These are phyloP conservation scores for Paramecium pentaurelia DNA, from an alignment of 73 alveolate species.

Conservation along the genomic window DNA sequence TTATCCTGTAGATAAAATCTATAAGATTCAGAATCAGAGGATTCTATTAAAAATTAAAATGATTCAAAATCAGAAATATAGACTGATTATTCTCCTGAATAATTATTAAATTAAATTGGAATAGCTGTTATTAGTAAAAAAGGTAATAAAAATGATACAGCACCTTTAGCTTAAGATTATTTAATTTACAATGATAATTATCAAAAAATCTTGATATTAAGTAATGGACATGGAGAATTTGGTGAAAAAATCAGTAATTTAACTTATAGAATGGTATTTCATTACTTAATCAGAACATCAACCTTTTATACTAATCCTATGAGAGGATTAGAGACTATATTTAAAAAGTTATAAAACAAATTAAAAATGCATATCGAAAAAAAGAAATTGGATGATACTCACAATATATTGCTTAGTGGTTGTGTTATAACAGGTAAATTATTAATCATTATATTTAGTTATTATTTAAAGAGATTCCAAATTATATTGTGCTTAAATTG, in stretches of 20 bases:
- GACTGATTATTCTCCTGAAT: constrained; percentile 9
- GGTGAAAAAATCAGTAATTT: constrained; percentile 9
- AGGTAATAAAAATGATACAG: constrained; percentile 16
- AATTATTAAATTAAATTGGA: constrained; percentile 5
- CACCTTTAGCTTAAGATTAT: background rate
- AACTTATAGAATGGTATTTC: constrained; percentile 33
- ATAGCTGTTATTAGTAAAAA: background rate
- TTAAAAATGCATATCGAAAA: background rate
- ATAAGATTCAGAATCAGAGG: background rate
- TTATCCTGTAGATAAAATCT: background rate
- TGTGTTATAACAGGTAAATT: constrained; percentile 28
- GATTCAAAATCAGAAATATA: background rate
- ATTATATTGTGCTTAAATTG: background rate
- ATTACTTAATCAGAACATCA: background rate
- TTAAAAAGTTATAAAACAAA: background rate
- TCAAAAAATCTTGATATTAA: background rate
- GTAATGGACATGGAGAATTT: constrained; percentile 50
- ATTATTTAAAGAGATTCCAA: background rate
- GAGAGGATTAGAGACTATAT: background rate
- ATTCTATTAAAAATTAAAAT: background rate
- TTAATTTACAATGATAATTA: constrained; percentile 8
- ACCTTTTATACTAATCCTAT: background rate
- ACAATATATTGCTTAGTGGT: constrained; percentile 6
- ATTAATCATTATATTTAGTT: background rate
- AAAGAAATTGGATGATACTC: constrained; percentile 20